Evolutionary conservation across 1,284 basidiomycete genomes (phyloP), one percentile per base, ranked within the genome.

Genomic region (Stereum hirsutum): DNA sequence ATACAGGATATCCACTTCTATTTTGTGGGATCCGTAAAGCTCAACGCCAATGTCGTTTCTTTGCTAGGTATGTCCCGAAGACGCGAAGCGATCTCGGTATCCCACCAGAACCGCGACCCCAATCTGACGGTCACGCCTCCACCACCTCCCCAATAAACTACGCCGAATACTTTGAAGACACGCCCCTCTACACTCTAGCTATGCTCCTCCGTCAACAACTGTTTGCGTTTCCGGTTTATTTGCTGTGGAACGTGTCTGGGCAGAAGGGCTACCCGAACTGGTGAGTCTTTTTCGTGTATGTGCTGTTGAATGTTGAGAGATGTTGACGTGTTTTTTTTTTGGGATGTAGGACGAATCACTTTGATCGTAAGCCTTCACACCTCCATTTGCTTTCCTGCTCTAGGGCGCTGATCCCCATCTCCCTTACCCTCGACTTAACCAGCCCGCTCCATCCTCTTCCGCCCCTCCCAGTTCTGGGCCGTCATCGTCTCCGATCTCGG

Each of bases 181-280:
- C 76, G 2, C 76, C 77, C 0, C 58, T 81, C 32, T 78, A 73
- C 50, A 79, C 75, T 0, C 56, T 78, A 6, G 67, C 60, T 50
- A 71, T 68, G 63, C 61, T 77, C 32, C 52, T 77, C 40, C 64
- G 70, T n/a, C 71, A 74, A 52, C 89, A 93, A 62, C 66, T 88
- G 10, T 69, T 86, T 17, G 89, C 87, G 4, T 89, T 86, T 62
- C 74, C 70, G 14, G 73, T 76, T 46, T 89, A 87, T 64, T 77
- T 87, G 43, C 57, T 80, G 8, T 73, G 66, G 58, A 80, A 80
- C 54, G 75, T 78, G 5, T 80, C 78, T 11, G 77, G 78, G 1
- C 75, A 79, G 52, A 75, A 74, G 60, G 59, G 74, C 63, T 74
- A 92, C 73, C 81, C 80, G 39, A 68, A 66, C 58, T 74, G 68